These are phyloP conservation scores for Syncephalastrum contaminatum DNA, from an alignment of 371 early-diverging fungal genomes.

Conservation along the genomic window DNA sequence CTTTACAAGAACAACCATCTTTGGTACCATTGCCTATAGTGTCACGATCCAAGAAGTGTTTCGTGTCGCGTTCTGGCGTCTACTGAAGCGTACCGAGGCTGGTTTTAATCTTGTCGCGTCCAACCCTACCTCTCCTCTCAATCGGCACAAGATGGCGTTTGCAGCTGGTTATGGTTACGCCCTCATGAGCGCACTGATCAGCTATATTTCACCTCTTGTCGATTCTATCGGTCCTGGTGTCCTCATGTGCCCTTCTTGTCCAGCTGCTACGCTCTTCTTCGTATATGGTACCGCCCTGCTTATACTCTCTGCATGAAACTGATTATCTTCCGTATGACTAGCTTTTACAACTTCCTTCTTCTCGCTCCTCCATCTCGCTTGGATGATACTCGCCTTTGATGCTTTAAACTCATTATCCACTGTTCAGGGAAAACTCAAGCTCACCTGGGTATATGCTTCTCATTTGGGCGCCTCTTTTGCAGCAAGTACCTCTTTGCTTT, in stretches of 20 bases:
- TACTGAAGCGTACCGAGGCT: constrained; percentile 55
- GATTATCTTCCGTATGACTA: constrained; percentile 7
- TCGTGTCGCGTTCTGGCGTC: constrained; percentile 58
- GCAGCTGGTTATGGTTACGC: constrained; percentile 74
- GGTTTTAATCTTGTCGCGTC: constrained; percentile 58
- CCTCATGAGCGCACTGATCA: constrained; percentile 64
- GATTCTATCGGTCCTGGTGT: constrained; percentile 71
- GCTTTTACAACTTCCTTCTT: constrained; percentile 71
- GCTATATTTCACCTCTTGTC: constrained; percentile 63
- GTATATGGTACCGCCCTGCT: constrained; percentile 47
- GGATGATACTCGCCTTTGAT: constrained; percentile 76
- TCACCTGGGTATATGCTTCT: constrained; percentile 50
- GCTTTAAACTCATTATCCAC: constrained; percentile 38
- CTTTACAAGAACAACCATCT: constrained; percentile 35
- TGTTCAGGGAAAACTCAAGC: constrained; percentile 29
- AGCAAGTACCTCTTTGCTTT: constrained; percentile 21
- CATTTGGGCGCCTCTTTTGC: constrained; percentile 67
- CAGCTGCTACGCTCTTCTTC: constrained; percentile 58
- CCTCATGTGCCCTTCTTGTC: constrained; percentile 67
- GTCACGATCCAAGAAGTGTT: constrained; percentile 67
- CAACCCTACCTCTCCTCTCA: constrained; percentile 59
- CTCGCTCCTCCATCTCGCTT: constrained; percentile 66
- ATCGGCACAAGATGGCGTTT: constrained; percentile 60
- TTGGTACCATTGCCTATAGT: constrained; percentile 57
- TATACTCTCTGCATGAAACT: too few species aligned